Evolutionary conservation across 129 eudicot species (phyloP).

Genomic region (Calendula officinalis): DNA sequence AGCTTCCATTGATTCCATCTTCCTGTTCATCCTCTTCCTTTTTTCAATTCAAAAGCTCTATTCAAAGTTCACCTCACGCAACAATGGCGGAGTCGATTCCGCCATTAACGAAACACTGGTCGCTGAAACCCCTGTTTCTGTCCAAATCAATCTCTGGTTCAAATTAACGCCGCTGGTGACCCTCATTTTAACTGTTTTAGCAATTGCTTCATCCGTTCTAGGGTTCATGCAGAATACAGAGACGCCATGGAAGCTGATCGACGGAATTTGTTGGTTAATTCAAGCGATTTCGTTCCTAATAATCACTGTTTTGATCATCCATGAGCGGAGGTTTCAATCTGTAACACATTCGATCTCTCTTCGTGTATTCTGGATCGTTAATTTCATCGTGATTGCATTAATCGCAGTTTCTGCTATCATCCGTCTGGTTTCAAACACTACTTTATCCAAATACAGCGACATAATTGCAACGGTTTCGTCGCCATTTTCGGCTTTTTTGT

Average conservation of each 20-base stretch:
- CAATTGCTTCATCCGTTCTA: slow-evolving; percentile 37
- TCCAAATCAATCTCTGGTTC: slow-evolving; percentile 42
- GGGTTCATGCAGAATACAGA: slow-evolving; percentile 28
- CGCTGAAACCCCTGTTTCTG: slow-evolving; percentile 9
- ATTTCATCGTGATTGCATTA: slow-evolving; percentile 36
- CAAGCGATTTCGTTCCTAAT: slow-evolving; percentile 56
- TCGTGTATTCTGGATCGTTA: slow-evolving; percentile 55
- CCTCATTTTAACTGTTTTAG: slow-evolving; percentile 28
- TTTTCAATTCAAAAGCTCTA: slow-evolving; percentile 43
- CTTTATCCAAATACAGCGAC: slow-evolving; percentile 38
- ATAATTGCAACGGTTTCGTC: slow-evolving; percentile 37
- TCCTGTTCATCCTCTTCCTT: slow-evolving; percentile 34
- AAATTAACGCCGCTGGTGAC: slow-evolving; percentile 43
- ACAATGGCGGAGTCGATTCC: neutral
- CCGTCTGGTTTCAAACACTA: slow-evolving; percentile 41
- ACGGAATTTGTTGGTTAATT: slow-evolving; percentile 61
- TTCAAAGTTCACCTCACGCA: slow-evolving; percentile 31
- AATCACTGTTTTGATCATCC: slow-evolving; percentile 47
- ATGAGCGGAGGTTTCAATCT: slow-evolving; percentile 68
- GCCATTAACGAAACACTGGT: slow-evolving; percentile 44
- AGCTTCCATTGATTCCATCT: slow-evolving; percentile 43
- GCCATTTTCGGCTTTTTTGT: slow-evolving; percentile 47
- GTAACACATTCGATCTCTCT: slow-evolving; percentile 56
- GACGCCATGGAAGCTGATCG: slow-evolving; percentile 44
- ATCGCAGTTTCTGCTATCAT: slow-evolving; percentile 45